Percentiles rank a stretch among this genome's conserved stretches.
These are phyloP conservation scores for Candida qinlingensis DNA, from an alignment of 805 yeast genomes.

Conservation along the genomic window DNA sequence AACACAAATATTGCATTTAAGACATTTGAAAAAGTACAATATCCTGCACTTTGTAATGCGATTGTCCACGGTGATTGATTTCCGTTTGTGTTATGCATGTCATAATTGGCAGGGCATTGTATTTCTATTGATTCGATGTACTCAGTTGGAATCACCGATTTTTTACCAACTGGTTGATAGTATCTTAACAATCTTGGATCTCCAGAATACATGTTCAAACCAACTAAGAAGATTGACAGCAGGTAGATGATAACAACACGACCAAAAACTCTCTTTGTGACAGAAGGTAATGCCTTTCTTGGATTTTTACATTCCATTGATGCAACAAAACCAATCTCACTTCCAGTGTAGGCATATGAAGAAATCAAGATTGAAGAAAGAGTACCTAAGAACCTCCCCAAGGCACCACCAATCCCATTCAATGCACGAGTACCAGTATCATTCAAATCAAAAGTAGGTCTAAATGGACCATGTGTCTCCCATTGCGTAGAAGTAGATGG, in stretches of 20 bases:
- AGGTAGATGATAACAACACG: slow-evolving; percentile 62
- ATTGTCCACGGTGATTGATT: slow-evolving; percentile 57
- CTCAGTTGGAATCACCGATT: slow-evolving; percentile 1
- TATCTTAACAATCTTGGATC: slow-evolving; percentile 67
- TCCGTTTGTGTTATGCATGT: slow-evolving; percentile 16
- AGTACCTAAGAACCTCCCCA: slow-evolving; percentile 57
- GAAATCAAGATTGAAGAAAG: slow-evolving; percentile 59
- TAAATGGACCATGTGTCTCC: slow-evolving; percentile 59
- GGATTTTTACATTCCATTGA: slow-evolving; percentile 87
- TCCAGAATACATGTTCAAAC: slow-evolving; percentile 70
- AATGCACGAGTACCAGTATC: slow-evolving; percentile 52
- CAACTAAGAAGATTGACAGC: slow-evolving; percentile 61
- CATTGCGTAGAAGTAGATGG: slow-evolving; percentile 41
- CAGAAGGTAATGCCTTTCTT: slow-evolving; percentile 67
- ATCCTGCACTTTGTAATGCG: slow-evolving; percentile 48
- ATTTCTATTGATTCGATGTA: slow-evolving; percentile 8
- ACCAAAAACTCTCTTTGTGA: slow-evolving; percentile 71
- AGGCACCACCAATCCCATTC: slow-evolving; percentile 54
- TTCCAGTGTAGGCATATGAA: slow-evolving; percentile 74
- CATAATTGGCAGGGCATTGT: slow-evolving; percentile 2
- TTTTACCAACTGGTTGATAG: slow-evolving; percentile 23
- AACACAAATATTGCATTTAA: slow-evolving; percentile 46
- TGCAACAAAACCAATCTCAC: slow-evolving; percentile 77
- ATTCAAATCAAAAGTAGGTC: slow-evolving; percentile 65
- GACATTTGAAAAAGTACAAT: slow-evolving; percentile 42